phyloP scores from a whole-genome alignment of 83 land plant species.

The Thuja plicata region DNA sequence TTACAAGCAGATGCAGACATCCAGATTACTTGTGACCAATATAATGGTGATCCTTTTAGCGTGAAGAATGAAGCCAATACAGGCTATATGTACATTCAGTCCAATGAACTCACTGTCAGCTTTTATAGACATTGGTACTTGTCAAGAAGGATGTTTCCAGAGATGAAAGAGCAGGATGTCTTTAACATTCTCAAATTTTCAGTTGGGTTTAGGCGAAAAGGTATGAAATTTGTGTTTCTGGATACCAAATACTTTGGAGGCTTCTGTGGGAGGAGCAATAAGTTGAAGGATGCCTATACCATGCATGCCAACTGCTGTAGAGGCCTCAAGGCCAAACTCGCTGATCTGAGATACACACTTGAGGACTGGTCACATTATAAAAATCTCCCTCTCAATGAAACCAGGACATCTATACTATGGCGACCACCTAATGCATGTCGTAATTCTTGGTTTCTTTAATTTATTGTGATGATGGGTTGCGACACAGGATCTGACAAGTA shows the following conservation, averaged over 20 bases:
- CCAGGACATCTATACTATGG: background rate
- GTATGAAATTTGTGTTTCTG: conserved; percentile 30
- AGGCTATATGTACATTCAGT: conserved; percentile 40
- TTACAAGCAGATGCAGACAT: conserved; percentile 32
- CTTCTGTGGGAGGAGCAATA: conserved; percentile 28
- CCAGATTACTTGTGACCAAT: conserved; percentile 48
- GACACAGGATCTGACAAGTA: background rate
- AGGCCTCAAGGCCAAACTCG: conserved; percentile 41
- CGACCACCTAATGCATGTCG: background rate
- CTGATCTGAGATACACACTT: conserved; percentile 27
- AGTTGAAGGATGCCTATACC: conserved; percentile 34
- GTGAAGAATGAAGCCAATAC: conserved; percentile 33
- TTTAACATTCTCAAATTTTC: conserved; percentile 31
- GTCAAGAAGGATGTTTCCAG: conserved; percentile 27
- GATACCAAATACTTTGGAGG: conserved; percentile 44
- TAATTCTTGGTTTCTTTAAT: background rate
- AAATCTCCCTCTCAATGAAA: background rate
- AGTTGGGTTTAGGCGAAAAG: conserved; percentile 21
- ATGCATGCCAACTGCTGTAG: conserved; percentile 57
- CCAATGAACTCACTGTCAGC: conserved; percentile 50
- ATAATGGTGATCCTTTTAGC: conserved; percentile 23
- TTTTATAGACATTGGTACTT: conserved; percentile 56
- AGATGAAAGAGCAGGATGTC: conserved; percentile 72
- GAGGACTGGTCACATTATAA: conserved; percentile 37
- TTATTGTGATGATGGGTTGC: background rate